phyloP scores from a whole-genome alignment of 2,329 filamentous ascomycete genomes.

The Aureobasidium musti region DNA sequence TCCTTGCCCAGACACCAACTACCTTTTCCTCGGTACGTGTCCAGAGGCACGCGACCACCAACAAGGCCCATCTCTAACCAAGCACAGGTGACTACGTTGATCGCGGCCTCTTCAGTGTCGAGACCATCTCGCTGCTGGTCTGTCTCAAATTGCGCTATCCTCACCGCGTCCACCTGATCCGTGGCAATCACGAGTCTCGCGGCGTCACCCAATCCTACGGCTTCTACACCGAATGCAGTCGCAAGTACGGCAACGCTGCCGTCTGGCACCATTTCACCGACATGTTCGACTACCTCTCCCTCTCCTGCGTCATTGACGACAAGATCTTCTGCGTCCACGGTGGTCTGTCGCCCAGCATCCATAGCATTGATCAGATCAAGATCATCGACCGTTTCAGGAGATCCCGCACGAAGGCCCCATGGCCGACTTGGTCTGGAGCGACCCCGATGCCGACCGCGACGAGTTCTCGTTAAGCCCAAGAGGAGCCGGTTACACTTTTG shows the following conservation, averaged over 20 bases:
- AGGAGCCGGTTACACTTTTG: conserved; percentile 96
- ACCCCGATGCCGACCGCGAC: conserved; percentile 94
- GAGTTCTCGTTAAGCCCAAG: conserved; percentile 94
- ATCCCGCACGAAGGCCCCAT: conserved; percentile 98
- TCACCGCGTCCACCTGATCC: conserved; percentile 90
- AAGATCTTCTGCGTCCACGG: conserved; percentile 99
- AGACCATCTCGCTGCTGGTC: conserved; percentile 96
- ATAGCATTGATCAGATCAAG: conserved; percentile 99
- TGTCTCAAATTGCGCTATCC: conserved; percentile 98
- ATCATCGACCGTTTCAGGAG: conserved; percentile 99
- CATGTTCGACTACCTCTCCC: conserved; percentile 98
- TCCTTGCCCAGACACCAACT: conserved; percentile 97
- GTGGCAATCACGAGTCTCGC: conserved; percentile 77
- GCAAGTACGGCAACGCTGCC: conserved; percentile 97
- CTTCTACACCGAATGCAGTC: conserved; percentile 96
- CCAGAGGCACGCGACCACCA: conserved; percentile 27
- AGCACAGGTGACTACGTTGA: conserved; percentile 83
- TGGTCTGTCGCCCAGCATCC: conserved; percentile 71
- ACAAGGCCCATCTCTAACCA: conserved; percentile 8
- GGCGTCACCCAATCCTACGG: conserved; percentile 98
- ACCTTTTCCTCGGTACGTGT: conserved; percentile 82
- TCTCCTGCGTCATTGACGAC: conserved; percentile 97
- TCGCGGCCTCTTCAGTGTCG: conserved; percentile 96
- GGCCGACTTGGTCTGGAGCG: conserved; percentile 99
- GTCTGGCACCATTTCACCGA: conserved; percentile 99